A percentile compares a stretch with the other conserved stretches of the same genome.
These are phyloP conservation scores for Aspergillus unguis DNA, from an alignment of 2,329 filamentous ascomycete species.

Conservation along the genomic window DNA sequence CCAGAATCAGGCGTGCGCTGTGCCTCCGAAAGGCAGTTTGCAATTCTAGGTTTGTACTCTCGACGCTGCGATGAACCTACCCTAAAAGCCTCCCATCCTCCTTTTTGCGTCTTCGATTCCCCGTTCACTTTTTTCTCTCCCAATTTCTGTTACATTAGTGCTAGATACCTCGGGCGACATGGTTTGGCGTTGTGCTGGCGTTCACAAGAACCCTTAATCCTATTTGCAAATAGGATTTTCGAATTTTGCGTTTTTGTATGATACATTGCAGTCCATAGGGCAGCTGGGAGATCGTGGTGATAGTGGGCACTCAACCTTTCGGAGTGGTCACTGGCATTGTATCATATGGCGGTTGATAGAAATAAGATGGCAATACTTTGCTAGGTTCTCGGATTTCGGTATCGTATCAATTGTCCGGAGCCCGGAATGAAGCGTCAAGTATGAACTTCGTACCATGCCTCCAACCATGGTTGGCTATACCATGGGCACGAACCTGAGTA, in stretches of 20 bases:
- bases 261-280: background rate
- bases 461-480: no score
- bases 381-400: no score
- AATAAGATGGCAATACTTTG: no score
- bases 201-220: background rate
- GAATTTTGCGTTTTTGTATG: background rate
- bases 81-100: background rate
- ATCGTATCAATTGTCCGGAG: no score
- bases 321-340: background rate
- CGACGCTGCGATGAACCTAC: conserved; percentile 5
- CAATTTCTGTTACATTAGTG: conserved; percentile 1
- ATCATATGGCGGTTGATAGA: background rate
- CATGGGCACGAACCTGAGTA: no score
- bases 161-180: conserved; percentile 16
- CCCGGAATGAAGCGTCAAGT: no score
- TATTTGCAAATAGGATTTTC: no score
- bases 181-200: conserved; percentile 9
- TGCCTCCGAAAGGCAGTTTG: conserved; percentile 2
- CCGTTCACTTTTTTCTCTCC: background rate
- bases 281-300: background rate
- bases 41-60: conserved; percentile 21
- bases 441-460: no score
- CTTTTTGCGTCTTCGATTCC: background rate
- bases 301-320: background rate
- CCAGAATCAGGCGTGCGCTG: background rate